Base-by-base conservation (phyloP, 2,329 filamentous ascomycete genomes). In the Phyllosticta ampelicida region DNA sequence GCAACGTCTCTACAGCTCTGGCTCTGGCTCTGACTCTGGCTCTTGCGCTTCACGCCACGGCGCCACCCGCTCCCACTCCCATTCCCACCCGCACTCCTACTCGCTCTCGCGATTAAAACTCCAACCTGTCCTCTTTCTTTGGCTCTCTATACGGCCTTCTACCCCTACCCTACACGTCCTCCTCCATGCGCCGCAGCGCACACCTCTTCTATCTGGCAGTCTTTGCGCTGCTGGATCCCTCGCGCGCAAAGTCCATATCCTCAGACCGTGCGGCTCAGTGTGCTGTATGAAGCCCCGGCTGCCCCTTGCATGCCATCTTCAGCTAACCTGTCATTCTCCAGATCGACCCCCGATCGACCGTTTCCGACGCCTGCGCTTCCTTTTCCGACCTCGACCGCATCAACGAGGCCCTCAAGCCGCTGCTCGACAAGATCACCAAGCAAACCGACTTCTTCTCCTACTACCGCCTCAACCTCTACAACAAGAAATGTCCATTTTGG, bases 361-460 rank as follows among this genome's bases (percentile, higher is more conserved):
- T 99, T 44, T 89, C 87, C 50, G 94, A 99, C 72, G 90, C 94
- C 53, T 97, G 94, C 75, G 90, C 89, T 62, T 96, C 92, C 58
- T 99, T 95, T 74, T 85, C 86, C 58, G 90, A 89, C 44, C 86
- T 99, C 72, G 91, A 99, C 69, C 77, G 79, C 48, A 79, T 99
- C 56, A 99, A 97, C 74, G 74, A 79, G 64, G 81, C 83, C 61
- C 79, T 96, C 62, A 85, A 86, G 65, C 88, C 90, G 18, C 82
- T 85, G 55, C 76, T 99, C 64, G 82, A 89, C 66, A 86, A 89
- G 58, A 83, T 99, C 51, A 95, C 90, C 0, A 83, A 83, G 65
- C 84, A 87, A 56, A 95, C 92, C 71, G 94, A 99, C 74, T 99
- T 96, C 80, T 99, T 99, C 75, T 92, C 92, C 56, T 90, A 97